Evolutionary conservation across 306 rosid species (phyloP).

Genomic region (Fagus crenata): DNA sequence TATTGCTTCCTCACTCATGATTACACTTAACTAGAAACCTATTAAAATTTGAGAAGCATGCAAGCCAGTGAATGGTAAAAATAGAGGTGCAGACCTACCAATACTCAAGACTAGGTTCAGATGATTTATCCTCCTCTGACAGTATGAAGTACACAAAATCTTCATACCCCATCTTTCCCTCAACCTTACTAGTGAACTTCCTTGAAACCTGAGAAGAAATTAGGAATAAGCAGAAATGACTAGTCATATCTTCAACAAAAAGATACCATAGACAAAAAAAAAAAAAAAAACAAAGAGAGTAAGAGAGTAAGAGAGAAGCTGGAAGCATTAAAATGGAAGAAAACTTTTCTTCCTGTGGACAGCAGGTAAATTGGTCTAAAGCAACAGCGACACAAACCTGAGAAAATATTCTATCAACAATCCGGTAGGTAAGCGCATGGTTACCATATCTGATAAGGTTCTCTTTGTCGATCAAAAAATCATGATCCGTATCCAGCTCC

Average conservation of each 20-base stretch:
- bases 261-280: slow-evolving; percentile 19
- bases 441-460: slow-evolving; percentile 98
- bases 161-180: slow-evolving; percentile 98
- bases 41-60: slow-evolving; percentile 21
- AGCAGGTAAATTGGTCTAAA: slow-evolving; percentile 32
- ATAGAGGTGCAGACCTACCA: slow-evolving; percentile 57
- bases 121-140: slow-evolving; percentile 95
- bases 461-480: slow-evolving; percentile 95
- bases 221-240: slow-evolving; percentile 12
- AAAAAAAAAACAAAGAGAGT: slow-evolving; percentile 2
- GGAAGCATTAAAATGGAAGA: not conserved
- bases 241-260: slow-evolving; percentile 22
- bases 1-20: slow-evolving; percentile 9
- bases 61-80: slow-evolving; percentile 16
- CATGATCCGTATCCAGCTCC: slow-evolving; percentile 99
- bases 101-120: slow-evolving; percentile 96
- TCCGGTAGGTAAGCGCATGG: slow-evolving; percentile 96
- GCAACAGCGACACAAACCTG: slow-evolving; percentile 64
- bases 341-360: slow-evolving; percentile 18
- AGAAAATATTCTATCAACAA: slow-evolving; percentile 98
- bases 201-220: slow-evolving; percentile 71
- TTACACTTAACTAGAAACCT: slow-evolving; percentile 1
- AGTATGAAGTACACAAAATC: slow-evolving; percentile 98
- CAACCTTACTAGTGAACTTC: slow-evolving; percentile 89
- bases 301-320: not conserved